Percentiles rank a stretch among this genome's conserved stretches.
These are phyloP conservation scores for Alliaria petiolata DNA, from an alignment of 345 rosid species.

Conservation along the genomic window DNA sequence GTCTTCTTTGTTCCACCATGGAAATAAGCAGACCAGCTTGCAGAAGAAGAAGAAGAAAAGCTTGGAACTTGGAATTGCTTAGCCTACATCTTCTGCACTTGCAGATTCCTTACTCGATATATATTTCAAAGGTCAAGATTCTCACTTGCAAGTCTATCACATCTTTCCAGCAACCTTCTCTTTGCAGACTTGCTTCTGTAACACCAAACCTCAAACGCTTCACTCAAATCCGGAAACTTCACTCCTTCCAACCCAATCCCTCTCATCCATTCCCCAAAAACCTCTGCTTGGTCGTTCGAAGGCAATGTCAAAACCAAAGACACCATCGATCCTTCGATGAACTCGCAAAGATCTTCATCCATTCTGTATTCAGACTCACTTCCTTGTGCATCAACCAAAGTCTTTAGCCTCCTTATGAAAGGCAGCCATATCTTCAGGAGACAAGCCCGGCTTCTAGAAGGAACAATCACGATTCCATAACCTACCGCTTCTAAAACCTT, in stretches of 20 bases:
- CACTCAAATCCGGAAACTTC: conserved; percentile 81
- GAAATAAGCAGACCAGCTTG: not conserved
- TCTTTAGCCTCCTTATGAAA: conserved; percentile 71
- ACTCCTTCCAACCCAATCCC: conserved; percentile 40
- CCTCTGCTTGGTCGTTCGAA: conserved; percentile 81
- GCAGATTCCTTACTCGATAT: not conserved
- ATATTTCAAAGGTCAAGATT: not conserved
- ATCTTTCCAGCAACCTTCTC: conserved; percentile 71
- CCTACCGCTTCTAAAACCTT: conserved; percentile 91
- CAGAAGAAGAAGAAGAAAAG: no score
- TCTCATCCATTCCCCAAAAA: conserved; percentile 84
- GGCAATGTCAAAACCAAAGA: conserved; percentile 73
- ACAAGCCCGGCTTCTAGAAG: conserved; percentile 46
- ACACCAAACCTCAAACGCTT: conserved; percentile 96
- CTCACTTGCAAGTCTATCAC: conserved; percentile 35
- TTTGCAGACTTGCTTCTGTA: conserved; percentile 92
- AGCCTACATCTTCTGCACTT: not conserved
- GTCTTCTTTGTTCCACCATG: no score
- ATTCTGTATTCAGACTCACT: conserved; percentile 49
- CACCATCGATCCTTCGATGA: conserved; percentile 74
- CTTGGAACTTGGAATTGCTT: not conserved
- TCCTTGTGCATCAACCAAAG: conserved; percentile 58
- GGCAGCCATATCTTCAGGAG: conserved; percentile 82
- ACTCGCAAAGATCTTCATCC: conserved; percentile 77
- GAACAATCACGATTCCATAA: conserved; percentile 76